Evolutionary conservation across 2,329 filamentous ascomycete species (phyloP).

Genomic region (Fusarium succisae): DNA sequence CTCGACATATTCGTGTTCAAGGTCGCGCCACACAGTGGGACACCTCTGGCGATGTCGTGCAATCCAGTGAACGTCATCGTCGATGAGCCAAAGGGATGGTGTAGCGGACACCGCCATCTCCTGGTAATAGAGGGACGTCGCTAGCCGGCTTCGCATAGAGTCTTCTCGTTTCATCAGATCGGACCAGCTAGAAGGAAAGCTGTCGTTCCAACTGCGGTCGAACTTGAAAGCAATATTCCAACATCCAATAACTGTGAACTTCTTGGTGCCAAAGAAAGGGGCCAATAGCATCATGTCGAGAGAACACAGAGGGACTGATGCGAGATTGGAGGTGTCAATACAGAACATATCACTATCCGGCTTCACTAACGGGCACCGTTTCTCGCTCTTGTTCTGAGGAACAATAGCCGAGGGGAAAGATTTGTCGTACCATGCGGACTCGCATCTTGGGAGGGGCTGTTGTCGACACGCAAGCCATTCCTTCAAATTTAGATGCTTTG

Average conservation of each 20-base stretch:
- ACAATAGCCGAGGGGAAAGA: background rate
- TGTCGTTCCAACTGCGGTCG: background rate
- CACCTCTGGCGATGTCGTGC: fast-evolving
- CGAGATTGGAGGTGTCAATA: background rate
- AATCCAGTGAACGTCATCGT: background rate
- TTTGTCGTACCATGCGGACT: fast-evolving
- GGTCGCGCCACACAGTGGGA: background rate
- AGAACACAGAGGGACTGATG: background rate
- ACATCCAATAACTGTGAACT: background rate
- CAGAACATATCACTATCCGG: background rate
- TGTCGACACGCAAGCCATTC: background rate
- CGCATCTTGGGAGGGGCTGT: background rate
- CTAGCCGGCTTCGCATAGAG: background rate
- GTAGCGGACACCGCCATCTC: background rate
- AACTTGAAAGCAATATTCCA: background rate
- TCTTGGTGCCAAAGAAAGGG: background rate
- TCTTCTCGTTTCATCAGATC: fast-evolving
- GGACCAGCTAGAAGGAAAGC: fast-evolving
- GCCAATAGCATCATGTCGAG: background rate
- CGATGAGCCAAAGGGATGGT: background rate
- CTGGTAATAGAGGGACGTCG: background rate
- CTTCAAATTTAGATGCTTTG: fast-evolving
- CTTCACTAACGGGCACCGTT: background rate
- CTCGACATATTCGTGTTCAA: background rate
- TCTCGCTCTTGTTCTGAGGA: fast-evolving